phyloP scores from a whole-genome alignment of 768 basidiomycete genomes.

The Rhodotorula graminis region DNA sequence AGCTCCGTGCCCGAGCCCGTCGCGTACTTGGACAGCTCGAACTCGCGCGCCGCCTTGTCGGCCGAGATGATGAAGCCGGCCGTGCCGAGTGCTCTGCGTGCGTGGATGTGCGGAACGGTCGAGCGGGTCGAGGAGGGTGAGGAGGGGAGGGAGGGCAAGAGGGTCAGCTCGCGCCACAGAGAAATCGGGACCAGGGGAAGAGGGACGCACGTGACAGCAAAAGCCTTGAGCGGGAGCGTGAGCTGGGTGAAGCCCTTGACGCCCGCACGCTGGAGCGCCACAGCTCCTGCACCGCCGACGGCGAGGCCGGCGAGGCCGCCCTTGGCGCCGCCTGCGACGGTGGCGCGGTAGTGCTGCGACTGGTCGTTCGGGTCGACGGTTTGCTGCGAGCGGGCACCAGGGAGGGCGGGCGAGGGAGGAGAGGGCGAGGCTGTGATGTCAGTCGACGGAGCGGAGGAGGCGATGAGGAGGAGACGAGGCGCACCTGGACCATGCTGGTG shows the following conservation, averaged over 20 bases:
- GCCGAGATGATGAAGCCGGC: conserved; percentile 35
- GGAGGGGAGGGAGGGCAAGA: background rate
- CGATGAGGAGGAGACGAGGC: background rate
- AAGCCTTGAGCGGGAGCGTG: conserved; percentile 38
- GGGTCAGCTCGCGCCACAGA: background rate
- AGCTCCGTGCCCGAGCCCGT: conserved; percentile 32
- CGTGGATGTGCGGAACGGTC: background rate
- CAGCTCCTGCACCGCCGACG: conserved; percentile 8
- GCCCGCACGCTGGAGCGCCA: conserved; percentile 25
- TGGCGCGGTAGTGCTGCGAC: conserved; percentile 3
- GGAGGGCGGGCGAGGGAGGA: background rate
- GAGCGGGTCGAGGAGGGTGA: background rate
- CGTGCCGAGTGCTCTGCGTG: conserved; percentile 16
- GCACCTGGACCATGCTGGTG: conserved; percentile 16
- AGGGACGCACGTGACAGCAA: conserved; percentile 29
- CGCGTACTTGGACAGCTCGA: conserved; percentile 33
- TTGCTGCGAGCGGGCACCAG: background rate
- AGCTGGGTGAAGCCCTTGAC: conserved; percentile 24
- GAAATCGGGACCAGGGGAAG: too few species aligned
- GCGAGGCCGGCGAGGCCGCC: conserved; percentile 15
- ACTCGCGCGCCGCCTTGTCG: conserved; percentile 33
- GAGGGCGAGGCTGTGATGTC: background rate
- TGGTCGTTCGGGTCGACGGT: conserved; percentile 8
- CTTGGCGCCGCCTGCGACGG: conserved; percentile 22
- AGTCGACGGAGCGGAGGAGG: background rate